Evolutionary conservation across 176 grass and related monocot species (phyloP).

Genomic region (maize (Zea mays)): Zm-B73-REFERENCE-NAM-5.0 NC_050096.1:21365501-21366000

Average conservation of each 20-base stretch:
- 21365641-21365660: constrained; percentile 1
- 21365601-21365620: background rate
- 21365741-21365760: background rate
- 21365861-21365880: background rate
- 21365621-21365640: background rate
- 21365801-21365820: background rate
- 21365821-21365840: background rate
- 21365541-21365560: background rate
- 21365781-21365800: background rate
- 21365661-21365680: background rate
- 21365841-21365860: background rate
- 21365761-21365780: background rate
- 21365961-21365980: too few species aligned
- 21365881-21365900: background rate
- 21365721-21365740: background rate
- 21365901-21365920: background rate
- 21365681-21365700: background rate
- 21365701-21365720: background rate
- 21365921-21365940: background rate
- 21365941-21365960: background rate
- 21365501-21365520: too few species aligned
- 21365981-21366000: background rate
- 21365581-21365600: background rate
- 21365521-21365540: too few species aligned
- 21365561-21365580: background rate